Percentiles rank a stretch among this genome's conserved stretches.
Conservation (phyloP, 345 rosid genomes). For the Citrus unshiu region DNA sequence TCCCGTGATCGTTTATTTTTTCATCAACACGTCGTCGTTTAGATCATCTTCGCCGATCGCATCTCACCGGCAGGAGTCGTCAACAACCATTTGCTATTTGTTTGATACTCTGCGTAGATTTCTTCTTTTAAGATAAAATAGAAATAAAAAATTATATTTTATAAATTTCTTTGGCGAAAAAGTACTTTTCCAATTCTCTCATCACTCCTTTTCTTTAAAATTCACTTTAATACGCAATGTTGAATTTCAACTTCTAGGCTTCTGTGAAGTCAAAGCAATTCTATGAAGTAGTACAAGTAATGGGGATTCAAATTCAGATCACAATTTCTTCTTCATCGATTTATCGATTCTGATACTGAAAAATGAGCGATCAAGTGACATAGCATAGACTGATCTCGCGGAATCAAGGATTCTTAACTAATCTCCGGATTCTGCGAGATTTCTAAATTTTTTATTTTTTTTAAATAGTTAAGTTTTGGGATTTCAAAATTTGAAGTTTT, state of each 20-base stretch:
- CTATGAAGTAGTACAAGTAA: neutral
- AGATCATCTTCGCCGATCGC: slow-evolving; percentile 15
- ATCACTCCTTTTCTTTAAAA: too few species aligned
- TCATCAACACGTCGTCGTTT: slow-evolving; percentile 19
- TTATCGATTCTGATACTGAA: slow-evolving; percentile 13
- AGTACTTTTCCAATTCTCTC: neutral
- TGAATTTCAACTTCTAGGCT: slow-evolving; percentile 5
- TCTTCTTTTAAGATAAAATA: neutral
- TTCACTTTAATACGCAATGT: slow-evolving; percentile 4
- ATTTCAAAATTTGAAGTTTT: neutral
- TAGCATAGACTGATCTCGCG: slow-evolving; percentile 25
- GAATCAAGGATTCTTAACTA: slow-evolving; percentile 26
- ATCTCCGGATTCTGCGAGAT: slow-evolving; percentile 43
- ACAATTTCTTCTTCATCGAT: slow-evolving; percentile 8
- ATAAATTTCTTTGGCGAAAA: neutral
- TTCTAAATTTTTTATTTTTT: neutral
- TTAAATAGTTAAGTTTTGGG: too few species aligned
- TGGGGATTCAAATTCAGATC: slow-evolving; percentile 21
- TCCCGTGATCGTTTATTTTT: neutral
- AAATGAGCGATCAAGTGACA: slow-evolving; percentile 22
- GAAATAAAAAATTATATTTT: neutral
- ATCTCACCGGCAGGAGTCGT: neutral
- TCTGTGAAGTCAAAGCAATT: neutral
- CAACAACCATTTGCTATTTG: neutral
- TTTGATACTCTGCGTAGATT: too few species aligned